Evolutionary conservation across 495 filamentous ascomycete species (phyloP).

Genomic region (Xylaria bambusicola): DNA sequence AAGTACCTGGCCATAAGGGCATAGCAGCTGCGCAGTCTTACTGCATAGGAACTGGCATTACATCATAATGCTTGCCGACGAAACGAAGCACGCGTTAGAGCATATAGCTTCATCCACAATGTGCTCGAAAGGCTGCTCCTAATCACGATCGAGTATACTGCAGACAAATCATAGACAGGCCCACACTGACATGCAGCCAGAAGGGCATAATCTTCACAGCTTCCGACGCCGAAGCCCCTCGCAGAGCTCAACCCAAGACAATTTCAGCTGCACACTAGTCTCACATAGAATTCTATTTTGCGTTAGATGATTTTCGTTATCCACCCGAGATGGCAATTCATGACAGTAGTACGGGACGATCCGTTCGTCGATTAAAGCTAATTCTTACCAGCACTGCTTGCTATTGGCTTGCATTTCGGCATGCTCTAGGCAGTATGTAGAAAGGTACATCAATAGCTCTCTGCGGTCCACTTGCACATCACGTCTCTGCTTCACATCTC

Average conservation of each 20-base stretch:
- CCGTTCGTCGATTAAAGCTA: slow-evolving; percentile 5
- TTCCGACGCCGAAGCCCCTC: background rate
- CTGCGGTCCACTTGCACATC: background rate
- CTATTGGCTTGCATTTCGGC: background rate
- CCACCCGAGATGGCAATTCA: background rate
- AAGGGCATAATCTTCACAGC: too few species aligned
- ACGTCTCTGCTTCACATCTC: background rate
- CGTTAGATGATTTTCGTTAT: background rate
- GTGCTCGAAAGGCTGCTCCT: background rate
- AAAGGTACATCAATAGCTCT: background rate
- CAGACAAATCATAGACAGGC: too few species aligned
- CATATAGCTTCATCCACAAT: background rate
- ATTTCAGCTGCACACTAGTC: background rate
- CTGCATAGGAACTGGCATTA: background rate
- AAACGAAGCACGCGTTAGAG: background rate
- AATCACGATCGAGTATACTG: background rate
- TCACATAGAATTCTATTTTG: background rate
- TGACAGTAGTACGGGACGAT: slow-evolving; percentile 6
- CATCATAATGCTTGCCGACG: slow-evolving; percentile 2
- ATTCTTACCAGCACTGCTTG: background rate
- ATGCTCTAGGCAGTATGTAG: too few species aligned
- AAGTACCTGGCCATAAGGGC: too few species aligned
- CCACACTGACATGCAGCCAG: background rate
- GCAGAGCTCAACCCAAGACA: background rate
- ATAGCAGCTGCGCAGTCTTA: too few species aligned